Evolutionary conservation across 2,329 filamentous ascomycete species (phyloP).

Genomic region (Aureobasidium sp.): DNA sequence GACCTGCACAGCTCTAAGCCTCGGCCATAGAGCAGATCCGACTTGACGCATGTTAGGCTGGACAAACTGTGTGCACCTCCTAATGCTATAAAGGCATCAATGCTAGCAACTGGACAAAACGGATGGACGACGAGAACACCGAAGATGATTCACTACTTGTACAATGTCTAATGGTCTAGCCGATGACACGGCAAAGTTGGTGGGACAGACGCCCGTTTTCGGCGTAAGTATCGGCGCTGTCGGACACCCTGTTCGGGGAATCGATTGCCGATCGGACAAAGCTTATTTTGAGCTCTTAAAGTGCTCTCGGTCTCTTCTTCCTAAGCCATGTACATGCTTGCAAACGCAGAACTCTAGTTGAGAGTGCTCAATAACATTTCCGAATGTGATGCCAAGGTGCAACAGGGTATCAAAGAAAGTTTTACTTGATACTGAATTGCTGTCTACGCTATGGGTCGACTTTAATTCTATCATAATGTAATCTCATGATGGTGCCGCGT

Average conservation of each 20-base stretch:
- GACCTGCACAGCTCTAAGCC: constrained; percentile 63
- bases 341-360: not conserved
- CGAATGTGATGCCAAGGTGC: no score
- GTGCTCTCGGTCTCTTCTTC: not conserved
- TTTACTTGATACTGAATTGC: not conserved
- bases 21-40: constrained; percentile 59
- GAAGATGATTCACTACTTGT: not conserved
- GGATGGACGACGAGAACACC: not conserved
- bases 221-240: not conserved
- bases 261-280: not conserved
- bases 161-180: not conserved
- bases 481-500: constrained; percentile 18
- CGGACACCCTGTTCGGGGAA: not conserved
- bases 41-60: constrained; percentile 33
- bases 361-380: no score
- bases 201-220: not conserved
- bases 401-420: not conserved
- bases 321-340: not conserved
- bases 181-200: not conserved
- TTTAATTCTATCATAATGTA: not conserved
- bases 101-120: not conserved
- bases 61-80: not conserved
- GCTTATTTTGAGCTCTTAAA: not conserved
- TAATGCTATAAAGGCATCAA: not conserved
- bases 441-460: not conserved